Conservation (phyloP, 1,284 basidiomycete species). For the Rhizoctonia solani region DNA sequence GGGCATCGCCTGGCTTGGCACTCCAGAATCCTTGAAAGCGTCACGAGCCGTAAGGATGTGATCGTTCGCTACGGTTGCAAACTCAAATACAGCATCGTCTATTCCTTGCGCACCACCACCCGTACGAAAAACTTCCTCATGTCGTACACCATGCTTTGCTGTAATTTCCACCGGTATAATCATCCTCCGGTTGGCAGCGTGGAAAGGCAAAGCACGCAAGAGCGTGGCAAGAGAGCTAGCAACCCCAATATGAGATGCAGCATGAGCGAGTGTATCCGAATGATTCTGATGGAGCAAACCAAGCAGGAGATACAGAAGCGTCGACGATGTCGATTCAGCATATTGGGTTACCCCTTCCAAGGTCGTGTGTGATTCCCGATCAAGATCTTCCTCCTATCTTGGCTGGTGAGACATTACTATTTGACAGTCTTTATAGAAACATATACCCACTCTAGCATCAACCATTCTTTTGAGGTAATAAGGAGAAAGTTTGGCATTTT, state of each 20-base stretch:
- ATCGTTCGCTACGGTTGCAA: slow-evolving; percentile 90
- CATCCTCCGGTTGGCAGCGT: slow-evolving; percentile 72
- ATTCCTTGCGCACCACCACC: slow-evolving; percentile 60
- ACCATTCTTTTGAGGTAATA: slow-evolving; percentile 87
- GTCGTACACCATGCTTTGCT: slow-evolving; percentile 75
- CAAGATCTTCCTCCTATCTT: slow-evolving; percentile 81
- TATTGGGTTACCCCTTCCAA: slow-evolving; percentile 70
- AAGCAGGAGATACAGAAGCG: slow-evolving; percentile 78
- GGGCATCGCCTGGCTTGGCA: slow-evolving; percentile 59
- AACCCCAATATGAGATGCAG: slow-evolving; percentile 75
- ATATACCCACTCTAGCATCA: slow-evolving; percentile 73
- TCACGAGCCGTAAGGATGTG: slow-evolving; percentile 83
- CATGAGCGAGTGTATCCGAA: slow-evolving; percentile 70
- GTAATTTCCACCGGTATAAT: slow-evolving; percentile 85
- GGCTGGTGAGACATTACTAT: slow-evolving; percentile 29
- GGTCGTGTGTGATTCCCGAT: slow-evolving; percentile 69
- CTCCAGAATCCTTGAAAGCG: slow-evolving; percentile 65
- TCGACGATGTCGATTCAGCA: slow-evolving; percentile 78
- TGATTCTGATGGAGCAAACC: slow-evolving; percentile 68
- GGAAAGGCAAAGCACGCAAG: slow-evolving; percentile 76
- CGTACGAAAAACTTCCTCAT: slow-evolving; percentile 83
- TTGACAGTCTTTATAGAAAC: slow-evolving; percentile 12
- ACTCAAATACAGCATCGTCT: slow-evolving; percentile 77
- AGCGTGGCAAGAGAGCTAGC: slow-evolving; percentile 74
- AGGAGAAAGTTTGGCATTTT: slow-evolving; percentile 56